These are phyloP conservation scores for Thalia dealbata DNA, from an alignment of 176 grass and related monocot species.

Conservation along the genomic window DNA sequence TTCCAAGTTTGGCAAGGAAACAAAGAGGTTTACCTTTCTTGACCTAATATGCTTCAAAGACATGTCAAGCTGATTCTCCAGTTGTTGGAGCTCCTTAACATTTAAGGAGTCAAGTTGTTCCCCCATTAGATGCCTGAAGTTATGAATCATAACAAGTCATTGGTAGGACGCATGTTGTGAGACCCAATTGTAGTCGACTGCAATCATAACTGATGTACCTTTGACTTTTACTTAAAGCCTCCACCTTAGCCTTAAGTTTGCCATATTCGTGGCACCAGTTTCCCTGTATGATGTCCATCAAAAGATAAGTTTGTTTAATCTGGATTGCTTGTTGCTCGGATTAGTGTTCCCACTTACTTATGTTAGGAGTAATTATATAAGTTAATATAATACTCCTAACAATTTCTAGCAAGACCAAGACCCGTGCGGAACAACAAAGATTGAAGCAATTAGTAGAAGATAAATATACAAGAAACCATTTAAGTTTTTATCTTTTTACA, in stretches of 20 bases:
- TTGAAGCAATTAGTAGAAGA: too few species aligned
- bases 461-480: too few species aligned
- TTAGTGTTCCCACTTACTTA: too few species aligned
- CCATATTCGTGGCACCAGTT: constrained; percentile 4
- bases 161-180: not conserved
- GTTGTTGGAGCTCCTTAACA: constrained; percentile 8
- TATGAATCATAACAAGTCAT: not conserved
- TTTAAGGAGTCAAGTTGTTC: constrained; percentile 10
- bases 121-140: constrained; percentile 13
- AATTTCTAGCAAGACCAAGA: too few species aligned
- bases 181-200: not conserved
- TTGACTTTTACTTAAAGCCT: constrained; percentile 12
- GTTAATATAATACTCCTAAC: too few species aligned
- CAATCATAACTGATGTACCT: not conserved
- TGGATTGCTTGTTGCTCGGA: too few species aligned
- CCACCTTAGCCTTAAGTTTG: constrained; percentile 9
- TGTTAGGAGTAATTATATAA: too few species aligned
- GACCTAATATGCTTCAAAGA: constrained; percentile 7
- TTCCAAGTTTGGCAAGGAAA: not conserved
- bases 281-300: not conserved
- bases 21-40: constrained; percentile 1
- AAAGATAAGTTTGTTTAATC: not conserved
- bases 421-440: too few species aligned
- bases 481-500: too few species aligned
- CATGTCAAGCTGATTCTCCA: constrained; percentile 4